Base-by-base conservation (phyloP, 1,139 yeast genomes). In the Taphrina confusa region DNA sequence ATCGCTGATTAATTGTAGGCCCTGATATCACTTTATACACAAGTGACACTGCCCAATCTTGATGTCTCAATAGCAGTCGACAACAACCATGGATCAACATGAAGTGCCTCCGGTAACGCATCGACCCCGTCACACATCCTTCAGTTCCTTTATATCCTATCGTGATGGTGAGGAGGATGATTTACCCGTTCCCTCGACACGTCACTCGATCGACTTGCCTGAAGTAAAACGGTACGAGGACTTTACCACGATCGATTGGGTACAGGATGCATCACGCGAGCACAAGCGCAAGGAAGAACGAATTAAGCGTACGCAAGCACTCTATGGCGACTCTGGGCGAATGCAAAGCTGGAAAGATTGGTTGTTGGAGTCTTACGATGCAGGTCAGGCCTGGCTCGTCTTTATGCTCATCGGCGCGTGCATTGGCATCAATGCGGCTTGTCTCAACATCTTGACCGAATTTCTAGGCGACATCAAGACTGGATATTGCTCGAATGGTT, bases 341-440 rank as follows among this genome's bases (percentile, higher is more conserved):
- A 39, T 61, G 30, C 61, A 57, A 44, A 54, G 66, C 37, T 50
- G 44, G 62, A 65, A 64, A 57, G 68, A 65, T 60, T 73, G 72
- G 65, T 63, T 76, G 23, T 25, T 49, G 18, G 50, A 54, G 6
- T 18, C 44, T 1, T 71, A 75, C 66, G 75, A 82, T 57, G 80
- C 82, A 2, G 77, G 81, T 8, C 86, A 82, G 70, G 84, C 82
- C 51, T 89, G 97, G 88, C 68, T 89, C 1, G 85, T 87, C 0
- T 74, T 92, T 42, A 85, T 91, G 0, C 66, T 79, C 1, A 87
- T 88, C 67, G 98, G 97, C 0, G 49, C 85, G 0, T 67, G 78
- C 1, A 86, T 91, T 58, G 98, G 98, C 1, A 68, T 81, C 2
- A 84, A 90, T 55, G 97, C 98, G 0, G 95, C 89, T 0, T 77